These are phyloP conservation scores for Oxyria digyna DNA, from an alignment of 148 eudicot species.

Conservation along the genomic window DNA sequence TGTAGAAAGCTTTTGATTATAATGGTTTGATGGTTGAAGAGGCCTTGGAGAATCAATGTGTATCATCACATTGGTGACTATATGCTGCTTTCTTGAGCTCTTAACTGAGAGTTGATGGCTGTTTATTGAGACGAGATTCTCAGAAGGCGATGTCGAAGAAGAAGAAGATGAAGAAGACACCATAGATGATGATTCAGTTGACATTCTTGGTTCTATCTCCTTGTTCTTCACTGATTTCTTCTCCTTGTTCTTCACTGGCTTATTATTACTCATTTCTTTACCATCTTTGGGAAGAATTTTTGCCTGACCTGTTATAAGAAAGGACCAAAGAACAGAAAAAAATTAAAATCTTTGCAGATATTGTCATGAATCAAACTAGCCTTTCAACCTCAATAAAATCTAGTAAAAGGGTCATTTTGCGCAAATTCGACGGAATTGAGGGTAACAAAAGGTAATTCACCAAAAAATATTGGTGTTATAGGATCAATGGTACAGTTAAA, in stretches of 20 bases:
- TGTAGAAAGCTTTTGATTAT: slow-evolving; percentile 18
- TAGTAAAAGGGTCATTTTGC: slow-evolving; percentile 11
- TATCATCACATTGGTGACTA: slow-evolving; percentile 19
- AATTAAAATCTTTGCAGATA: neutral
- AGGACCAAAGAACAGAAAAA: neutral
- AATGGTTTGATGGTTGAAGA: slow-evolving; percentile 16
- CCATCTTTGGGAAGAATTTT: neutral
- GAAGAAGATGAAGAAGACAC: slow-evolving; percentile 13
- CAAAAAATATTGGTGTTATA: neutral
- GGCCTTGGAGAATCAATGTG: slow-evolving; percentile 74
- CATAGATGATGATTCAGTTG: slow-evolving; percentile 13
- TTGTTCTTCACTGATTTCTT: slow-evolving; percentile 18
- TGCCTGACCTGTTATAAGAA: neutral
- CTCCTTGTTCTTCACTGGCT: slow-evolving; percentile 17
- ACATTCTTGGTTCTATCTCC: neutral
- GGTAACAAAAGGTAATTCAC: neutral
- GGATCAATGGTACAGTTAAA: neutral
- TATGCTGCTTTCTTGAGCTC: slow-evolving; percentile 25
- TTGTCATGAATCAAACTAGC: neutral
- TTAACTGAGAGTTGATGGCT: slow-evolving; percentile 5
- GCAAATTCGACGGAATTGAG: neutral
- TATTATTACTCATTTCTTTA: neutral
- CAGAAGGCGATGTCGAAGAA: neutral
- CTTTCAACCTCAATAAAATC: neutral
- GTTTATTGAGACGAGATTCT: neutral